phyloP scores from a whole-genome alignment of 1,284 basidiomycete genomes.

The Malassezia vespertilionis region DNA sequence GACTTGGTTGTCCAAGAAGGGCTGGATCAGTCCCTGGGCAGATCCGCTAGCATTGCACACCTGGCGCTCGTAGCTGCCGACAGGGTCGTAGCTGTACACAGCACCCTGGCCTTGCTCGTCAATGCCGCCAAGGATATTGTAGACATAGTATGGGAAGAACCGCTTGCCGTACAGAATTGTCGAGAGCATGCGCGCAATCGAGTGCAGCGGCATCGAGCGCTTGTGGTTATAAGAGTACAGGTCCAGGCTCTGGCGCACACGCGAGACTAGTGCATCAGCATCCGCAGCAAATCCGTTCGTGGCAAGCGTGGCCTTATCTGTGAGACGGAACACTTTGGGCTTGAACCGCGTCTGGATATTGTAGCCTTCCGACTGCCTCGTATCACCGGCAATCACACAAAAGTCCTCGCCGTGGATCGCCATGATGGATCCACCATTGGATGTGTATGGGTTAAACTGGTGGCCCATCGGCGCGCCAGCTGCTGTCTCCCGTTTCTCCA shows the following conservation, averaged over 20 bases:
- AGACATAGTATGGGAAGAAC: slow-evolving; percentile 48
- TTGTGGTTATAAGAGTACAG: slow-evolving; percentile 44
- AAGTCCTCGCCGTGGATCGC: slow-evolving; percentile 45
- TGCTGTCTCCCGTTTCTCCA: background rate
- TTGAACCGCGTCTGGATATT: slow-evolving; percentile 48
- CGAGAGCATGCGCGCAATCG: slow-evolving; percentile 44
- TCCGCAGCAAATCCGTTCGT: slow-evolving; percentile 45
- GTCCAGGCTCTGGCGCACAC: slow-evolving; percentile 36
- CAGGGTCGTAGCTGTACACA: slow-evolving; percentile 45
- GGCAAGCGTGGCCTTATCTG: slow-evolving; percentile 42
- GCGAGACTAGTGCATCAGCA: slow-evolving; percentile 41
- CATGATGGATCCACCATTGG: slow-evolving; percentile 42
- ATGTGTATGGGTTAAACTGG: slow-evolving; percentile 45
- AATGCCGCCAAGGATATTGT: slow-evolving; percentile 46
- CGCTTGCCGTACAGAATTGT: slow-evolving; percentile 46
- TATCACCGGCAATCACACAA: slow-evolving; percentile 46
- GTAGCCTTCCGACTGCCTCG: slow-evolving; percentile 42
- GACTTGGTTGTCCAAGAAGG: slow-evolving; percentile 46
- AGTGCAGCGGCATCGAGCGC: slow-evolving; percentile 39
- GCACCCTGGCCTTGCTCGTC: slow-evolving; percentile 46
- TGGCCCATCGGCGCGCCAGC: slow-evolving; percentile 26
- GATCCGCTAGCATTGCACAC: slow-evolving; percentile 44
- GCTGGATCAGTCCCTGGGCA: slow-evolving; percentile 44
- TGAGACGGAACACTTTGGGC: slow-evolving; percentile 46
- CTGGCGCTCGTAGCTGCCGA: slow-evolving; percentile 44